Percentiles rank a stretch among this genome's conserved stretches.
These are phyloP conservation scores for Colletotrichum cordylinicola DNA, from an alignment of 2,329 filamentous ascomycete species.

Conservation along the genomic window DNA sequence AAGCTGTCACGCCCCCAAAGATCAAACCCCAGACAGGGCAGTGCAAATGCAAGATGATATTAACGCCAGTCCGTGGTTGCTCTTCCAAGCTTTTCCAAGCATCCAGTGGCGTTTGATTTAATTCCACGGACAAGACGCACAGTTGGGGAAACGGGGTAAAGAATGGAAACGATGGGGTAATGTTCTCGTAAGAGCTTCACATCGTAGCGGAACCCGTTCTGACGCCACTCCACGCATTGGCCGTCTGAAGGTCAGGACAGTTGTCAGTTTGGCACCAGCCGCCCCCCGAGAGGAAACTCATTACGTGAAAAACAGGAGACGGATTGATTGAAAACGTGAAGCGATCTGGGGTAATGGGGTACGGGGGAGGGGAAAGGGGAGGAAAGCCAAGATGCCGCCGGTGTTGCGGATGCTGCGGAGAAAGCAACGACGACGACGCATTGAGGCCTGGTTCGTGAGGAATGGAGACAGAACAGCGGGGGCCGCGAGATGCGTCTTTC, in stretches of 20 bases:
- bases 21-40: background rate
- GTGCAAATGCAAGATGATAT: background rate
- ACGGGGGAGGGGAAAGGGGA: background rate
- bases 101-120: background rate
- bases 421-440: background rate
- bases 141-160: constrained; percentile 4
- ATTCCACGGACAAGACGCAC: background rate
- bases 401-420: background rate
- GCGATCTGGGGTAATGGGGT: constrained; percentile 6
- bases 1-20: background rate
- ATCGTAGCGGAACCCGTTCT: background rate
- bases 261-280: background rate
- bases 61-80: background rate
- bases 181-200: constrained; percentile 13
- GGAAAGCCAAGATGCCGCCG: too few relatives aligned
- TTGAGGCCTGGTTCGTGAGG: background rate
- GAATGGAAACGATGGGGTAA: constrained; percentile 5
- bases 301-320: background rate
- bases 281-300: background rate
- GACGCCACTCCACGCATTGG: background rate
- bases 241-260: background rate
- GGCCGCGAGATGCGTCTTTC: background rate
- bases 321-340: background rate
- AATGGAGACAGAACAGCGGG: background rate
- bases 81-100: background rate